These are phyloP conservation scores for Tricholoma sp. DNA, from an alignment of 768 basidiomycete genomes.

Conservation along the genomic window DNA sequence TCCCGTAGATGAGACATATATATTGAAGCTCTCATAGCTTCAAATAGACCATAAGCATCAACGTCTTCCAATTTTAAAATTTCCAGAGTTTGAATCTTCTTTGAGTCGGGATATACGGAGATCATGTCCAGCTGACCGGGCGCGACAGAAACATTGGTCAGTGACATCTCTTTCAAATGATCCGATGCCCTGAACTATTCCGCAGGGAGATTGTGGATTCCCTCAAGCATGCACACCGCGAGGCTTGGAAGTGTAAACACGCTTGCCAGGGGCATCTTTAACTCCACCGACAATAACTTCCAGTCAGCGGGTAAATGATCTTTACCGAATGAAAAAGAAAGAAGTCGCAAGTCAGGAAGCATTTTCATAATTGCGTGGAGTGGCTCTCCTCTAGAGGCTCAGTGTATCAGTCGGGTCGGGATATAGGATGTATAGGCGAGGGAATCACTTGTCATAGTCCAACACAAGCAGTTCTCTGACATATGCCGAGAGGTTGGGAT, in stretches of 20 bases:
- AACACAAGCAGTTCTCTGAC: neutral
- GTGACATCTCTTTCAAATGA: neutral
- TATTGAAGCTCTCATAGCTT: neutral
- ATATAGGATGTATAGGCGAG: too few relatives aligned
- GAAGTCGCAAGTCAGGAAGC: neutral
- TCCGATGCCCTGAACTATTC: neutral
- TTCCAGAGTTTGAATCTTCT: neutral
- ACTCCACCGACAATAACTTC: neutral
- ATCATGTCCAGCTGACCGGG: neutral
- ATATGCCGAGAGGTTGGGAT: neutral
- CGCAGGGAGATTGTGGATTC: neutral
- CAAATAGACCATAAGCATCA: neutral
- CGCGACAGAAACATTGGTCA: neutral
- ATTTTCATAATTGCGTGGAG: neutral
- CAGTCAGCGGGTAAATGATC: neutral
- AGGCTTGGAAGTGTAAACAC: neutral
- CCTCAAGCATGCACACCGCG: neutral
- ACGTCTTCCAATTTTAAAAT: neutral
- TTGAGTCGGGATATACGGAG: too few relatives aligned
- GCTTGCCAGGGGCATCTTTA: neutral
- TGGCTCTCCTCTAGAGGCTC: neutral
- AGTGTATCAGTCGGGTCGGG: neutral
- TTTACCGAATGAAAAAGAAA: neutral
- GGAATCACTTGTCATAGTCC: neutral
- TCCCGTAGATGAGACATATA: slow-evolving; percentile 1